These are phyloP conservation scores for Globisporangium takayamanum DNA, from an alignment of 352 stramenopile genomes.

Conservation along the genomic window DNA sequence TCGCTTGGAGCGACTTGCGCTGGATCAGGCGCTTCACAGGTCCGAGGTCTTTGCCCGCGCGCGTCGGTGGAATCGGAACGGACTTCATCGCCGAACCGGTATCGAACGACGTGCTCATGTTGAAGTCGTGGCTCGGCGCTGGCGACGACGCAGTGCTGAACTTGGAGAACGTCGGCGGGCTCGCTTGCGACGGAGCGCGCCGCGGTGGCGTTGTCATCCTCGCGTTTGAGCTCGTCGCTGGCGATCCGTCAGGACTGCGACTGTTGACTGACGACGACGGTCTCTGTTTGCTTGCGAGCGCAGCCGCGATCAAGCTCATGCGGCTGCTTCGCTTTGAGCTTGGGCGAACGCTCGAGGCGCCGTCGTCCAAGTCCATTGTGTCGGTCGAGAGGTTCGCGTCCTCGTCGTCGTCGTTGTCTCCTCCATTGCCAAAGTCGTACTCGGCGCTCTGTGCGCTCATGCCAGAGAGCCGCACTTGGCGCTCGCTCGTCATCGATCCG, in stretches of 20 bases:
- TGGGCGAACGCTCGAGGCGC: background rate
- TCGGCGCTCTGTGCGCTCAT: conserved; percentile 28
- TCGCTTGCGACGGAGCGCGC: conserved; percentile 4
- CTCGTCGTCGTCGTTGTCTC: conserved; percentile 3
- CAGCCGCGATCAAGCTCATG: too few species aligned
- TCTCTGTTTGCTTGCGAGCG: too few species aligned
- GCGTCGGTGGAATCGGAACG: conserved; percentile 19
- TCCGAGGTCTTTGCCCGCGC: conserved; percentile 17
- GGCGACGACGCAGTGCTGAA: conserved; percentile 16
- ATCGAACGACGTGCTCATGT: conserved; percentile 18
- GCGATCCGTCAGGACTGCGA: too few species aligned
- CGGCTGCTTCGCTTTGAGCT: too few species aligned
- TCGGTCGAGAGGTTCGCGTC: conserved; percentile 17
- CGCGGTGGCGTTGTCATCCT: background rate
- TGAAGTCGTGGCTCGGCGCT: conserved; percentile 13
- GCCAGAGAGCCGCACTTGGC: conserved; percentile 32
- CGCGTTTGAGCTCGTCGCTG: background rate
- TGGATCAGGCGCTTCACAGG: conserved; percentile 8
- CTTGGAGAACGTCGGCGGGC: conserved; percentile 12
- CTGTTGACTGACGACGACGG: too few species aligned
- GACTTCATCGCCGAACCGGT: conserved; percentile 21
- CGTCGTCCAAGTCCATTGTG: conserved; percentile 19
- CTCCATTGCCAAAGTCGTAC: conserved; percentile 13
- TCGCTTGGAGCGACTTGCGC: conserved; percentile 12
- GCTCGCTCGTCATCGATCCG: conserved; percentile 41